Conservation (phyloP, 768 basidiomycete species). For the Phylloporus rhodoxanthus region DNA sequence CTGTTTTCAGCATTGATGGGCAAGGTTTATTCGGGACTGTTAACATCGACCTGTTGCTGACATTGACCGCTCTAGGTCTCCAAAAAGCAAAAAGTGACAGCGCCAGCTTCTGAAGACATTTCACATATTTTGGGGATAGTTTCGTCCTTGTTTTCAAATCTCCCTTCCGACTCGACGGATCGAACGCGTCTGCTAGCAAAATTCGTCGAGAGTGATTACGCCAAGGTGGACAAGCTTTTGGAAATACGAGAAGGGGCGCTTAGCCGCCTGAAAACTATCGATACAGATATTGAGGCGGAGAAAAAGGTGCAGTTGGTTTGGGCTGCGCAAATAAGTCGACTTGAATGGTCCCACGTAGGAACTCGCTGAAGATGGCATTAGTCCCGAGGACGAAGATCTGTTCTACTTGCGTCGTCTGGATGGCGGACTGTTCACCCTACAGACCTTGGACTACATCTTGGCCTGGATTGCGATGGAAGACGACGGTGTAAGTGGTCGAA, state of each 20-base stretch:
- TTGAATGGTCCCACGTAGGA: slow-evolving; percentile 34
- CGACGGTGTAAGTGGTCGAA: slow-evolving; percentile 67
- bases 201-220: slow-evolving; percentile 89
- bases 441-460: slow-evolving; percentile 89
- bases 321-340: not conserved
- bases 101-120: slow-evolving; percentile 70
- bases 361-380: slow-evolving; percentile 52
- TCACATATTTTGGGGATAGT: slow-evolving; percentile 85
- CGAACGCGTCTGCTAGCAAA: slow-evolving; percentile 84
- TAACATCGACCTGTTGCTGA: slow-evolving; percentile 6
- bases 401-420: slow-evolving; percentile 88
- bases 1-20: slow-evolving; percentile 92
- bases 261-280: slow-evolving; percentile 50
- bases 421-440: slow-evolving; percentile 80
- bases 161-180: slow-evolving; percentile 75
- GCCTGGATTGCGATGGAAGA: slow-evolving; percentile 98
- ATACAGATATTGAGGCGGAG: slow-evolving; percentile 65
- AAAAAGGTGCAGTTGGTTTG: slow-evolving; percentile 44
- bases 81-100: slow-evolving; percentile 60
- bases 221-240: slow-evolving; percentile 89
- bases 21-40: slow-evolving; percentile 51
- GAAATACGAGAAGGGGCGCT: slow-evolving; percentile 76
- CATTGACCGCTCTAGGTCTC: slow-evolving; percentile 29
- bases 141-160: slow-evolving; percentile 80
- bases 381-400: slow-evolving; percentile 59